Conservation (phyloP, 2,329 filamentous ascomycete genomes). For the Cladosporium austrohemisphaericum region DNA sequence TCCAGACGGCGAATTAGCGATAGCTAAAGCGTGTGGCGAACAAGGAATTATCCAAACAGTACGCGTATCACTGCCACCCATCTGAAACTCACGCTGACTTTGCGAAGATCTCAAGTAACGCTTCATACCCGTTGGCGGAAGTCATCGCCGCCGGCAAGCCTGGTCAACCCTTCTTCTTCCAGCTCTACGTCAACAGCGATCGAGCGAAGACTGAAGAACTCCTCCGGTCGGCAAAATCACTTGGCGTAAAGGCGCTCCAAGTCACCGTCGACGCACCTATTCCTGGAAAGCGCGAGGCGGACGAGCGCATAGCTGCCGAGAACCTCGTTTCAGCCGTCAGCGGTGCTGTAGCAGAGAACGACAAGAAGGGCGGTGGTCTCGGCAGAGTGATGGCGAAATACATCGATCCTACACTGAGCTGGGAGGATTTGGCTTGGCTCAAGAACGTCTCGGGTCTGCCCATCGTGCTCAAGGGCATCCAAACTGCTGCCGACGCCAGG, state of each 20-base stretch:
- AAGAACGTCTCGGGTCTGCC: constrained; percentile 49
- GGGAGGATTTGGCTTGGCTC: constrained; percentile 46
- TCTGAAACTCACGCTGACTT: neutral
- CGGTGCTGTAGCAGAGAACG: constrained; percentile 48
- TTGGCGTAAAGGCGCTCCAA: constrained; percentile 53
- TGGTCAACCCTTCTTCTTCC: constrained; percentile 49
- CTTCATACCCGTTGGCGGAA: constrained; percentile 29
- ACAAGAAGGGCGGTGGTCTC: constrained; percentile 53
- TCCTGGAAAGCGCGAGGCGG: constrained; percentile 52
- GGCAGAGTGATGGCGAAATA: constrained; percentile 53
- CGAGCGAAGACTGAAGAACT: constrained; percentile 50
- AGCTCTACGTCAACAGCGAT: constrained; percentile 60
- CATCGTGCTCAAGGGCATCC: constrained; percentile 44
- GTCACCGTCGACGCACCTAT: constrained; percentile 59
- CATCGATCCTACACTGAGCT: constrained; percentile 54
- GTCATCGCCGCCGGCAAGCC: constrained; percentile 25
- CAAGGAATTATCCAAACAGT: constrained; percentile 26
- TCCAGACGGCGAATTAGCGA: constrained; percentile 33
- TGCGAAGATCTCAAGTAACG: constrained; percentile 28
- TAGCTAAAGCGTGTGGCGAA: constrained; percentile 27
- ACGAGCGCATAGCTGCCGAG: constrained; percentile 46
- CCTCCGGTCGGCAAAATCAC: constrained; percentile 43
- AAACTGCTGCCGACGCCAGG: constrained; percentile 39
- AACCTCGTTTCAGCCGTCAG: constrained; percentile 43
- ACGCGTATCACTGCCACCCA: neutral